phyloP scores from a whole-genome alignment of 306 rosid genomes.

The barrel medic (Medicago truncatula) region MtrunA17r5.0-ANR NC_053042.1:54607501-54608000 shows the following conservation, averaged over 20 bases:
- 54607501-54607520: too few species aligned
- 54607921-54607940: conserved; percentile 9
- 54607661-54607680: too few species aligned
- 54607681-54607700: background rate
- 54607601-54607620: background rate
- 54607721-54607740: conserved; percentile 48
- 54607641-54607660: too few species aligned
- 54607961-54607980: background rate
- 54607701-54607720: background rate
- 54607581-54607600: background rate
- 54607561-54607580: background rate
- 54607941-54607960: background rate
- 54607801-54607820: conserved; percentile 42
- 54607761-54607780: conserved; percentile 65
- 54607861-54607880: background rate
- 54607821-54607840: conserved; percentile 24
- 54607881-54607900: background rate
- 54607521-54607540: too few species aligned
- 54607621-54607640: background rate
- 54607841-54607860: conserved; percentile 50
- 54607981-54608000: too few species aligned
- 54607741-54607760: conserved; percentile 49
- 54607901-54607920: conserved; percentile 8
- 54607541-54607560: too few species aligned
- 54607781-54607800: conserved; percentile 49